phyloP scores from a whole-genome alignment of 495 filamentous ascomycete species.

The Rhypophila decipiens region DNA sequence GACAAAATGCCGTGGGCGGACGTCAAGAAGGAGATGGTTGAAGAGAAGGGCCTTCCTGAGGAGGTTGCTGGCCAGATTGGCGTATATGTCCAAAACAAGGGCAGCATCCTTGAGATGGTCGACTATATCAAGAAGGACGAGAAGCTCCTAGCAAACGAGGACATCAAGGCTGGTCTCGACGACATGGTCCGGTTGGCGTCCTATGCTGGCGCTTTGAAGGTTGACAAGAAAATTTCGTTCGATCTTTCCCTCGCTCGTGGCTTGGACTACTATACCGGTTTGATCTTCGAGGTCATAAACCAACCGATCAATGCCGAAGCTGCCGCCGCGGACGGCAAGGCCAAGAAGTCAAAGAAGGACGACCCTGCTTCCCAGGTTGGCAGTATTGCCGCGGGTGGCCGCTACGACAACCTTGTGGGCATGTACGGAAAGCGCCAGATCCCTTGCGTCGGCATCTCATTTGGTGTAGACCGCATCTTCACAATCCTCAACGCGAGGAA shows the following conservation, averaged over 20 bases:
- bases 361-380: constrained; percentile 34
- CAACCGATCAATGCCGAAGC: constrained; percentile 23
- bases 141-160: constrained; percentile 57
- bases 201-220: constrained; percentile 72
- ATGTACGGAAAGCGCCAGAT: constrained; percentile 88
- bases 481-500: constrained; percentile 77
- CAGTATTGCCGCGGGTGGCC: constrained; percentile 81
- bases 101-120: constrained; percentile 57
- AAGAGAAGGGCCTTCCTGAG: constrained; percentile 74
- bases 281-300: constrained; percentile 78
- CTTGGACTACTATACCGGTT: constrained; percentile 89
- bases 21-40: constrained; percentile 85
- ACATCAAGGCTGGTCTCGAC: constrained; percentile 67
- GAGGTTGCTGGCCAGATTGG: constrained; percentile 81
- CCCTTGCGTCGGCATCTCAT: constrained; percentile 90
- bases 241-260: constrained; percentile 79
- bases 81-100: constrained; percentile 66
- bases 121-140: constrained; percentile 57
- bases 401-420: constrained; percentile 88
- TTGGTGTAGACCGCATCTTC: constrained; percentile 94
- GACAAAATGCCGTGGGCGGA: constrained; percentile 91
- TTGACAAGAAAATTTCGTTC: constrained; percentile 66
- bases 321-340: not conserved
- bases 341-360: not conserved
- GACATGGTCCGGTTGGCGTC: constrained; percentile 78